These are phyloP conservation scores for Chalciporus sp. DNA, from an alignment of 1,284 basidiomycete genomes.

Conservation along the genomic window DNA sequence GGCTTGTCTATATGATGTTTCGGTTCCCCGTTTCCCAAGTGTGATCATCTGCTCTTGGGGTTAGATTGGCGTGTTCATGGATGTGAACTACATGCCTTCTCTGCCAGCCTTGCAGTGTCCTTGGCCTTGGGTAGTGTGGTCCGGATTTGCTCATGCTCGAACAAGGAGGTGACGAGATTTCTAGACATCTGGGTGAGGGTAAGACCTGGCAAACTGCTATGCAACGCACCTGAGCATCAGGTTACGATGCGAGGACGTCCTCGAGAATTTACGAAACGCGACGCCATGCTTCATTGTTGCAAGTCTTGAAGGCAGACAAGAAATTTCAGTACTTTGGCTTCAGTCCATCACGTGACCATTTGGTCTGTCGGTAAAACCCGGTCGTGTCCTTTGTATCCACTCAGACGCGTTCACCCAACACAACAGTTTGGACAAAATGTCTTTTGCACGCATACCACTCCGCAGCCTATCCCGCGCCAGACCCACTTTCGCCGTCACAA, in stretches of 20 bases:
- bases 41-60: constrained; percentile 74
- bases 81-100: constrained; percentile 66
- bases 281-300: constrained; percentile 86
- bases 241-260: constrained; percentile 85
- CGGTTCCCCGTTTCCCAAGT: constrained; percentile 80
- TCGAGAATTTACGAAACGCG: constrained; percentile 85
- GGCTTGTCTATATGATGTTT: constrained; percentile 65
- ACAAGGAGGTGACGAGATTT: constrained; percentile 92
- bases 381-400: constrained; percentile 1
- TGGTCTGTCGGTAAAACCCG: constrained; percentile 28
- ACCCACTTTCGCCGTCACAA: constrained; percentile 34
- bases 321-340: neutral
- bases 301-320: neutral
- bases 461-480: constrained; percentile 44
- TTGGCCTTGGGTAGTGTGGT: constrained; percentile 97
- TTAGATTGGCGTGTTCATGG: constrained; percentile 11
- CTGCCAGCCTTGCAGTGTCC: constrained; percentile 88
- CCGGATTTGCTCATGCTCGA: constrained; percentile 95
- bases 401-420: constrained; percentile 22
- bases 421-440: constrained; percentile 39
- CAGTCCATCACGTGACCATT: neutral
- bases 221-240: constrained; percentile 77
- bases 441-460: constrained; percentile 51
- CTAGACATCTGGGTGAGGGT: constrained; percentile 42
- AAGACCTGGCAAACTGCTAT: neutral